These are phyloP conservation scores for Suillus placidus DNA, from an alignment of 768 basidiomycete genomes.

Conservation along the genomic window DNA sequence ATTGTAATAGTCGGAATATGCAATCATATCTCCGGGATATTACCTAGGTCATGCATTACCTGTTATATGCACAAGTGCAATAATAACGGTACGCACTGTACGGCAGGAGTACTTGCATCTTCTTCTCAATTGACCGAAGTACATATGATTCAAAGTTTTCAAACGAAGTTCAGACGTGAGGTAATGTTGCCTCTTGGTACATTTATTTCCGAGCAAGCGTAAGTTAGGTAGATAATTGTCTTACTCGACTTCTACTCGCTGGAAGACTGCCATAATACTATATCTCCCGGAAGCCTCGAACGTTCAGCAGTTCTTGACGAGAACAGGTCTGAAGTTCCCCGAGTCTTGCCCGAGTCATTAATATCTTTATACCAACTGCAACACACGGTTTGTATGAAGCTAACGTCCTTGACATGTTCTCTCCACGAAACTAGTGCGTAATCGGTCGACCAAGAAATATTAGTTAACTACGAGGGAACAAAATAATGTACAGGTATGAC, in stretches of 20 bases:
- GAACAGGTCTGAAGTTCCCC: background rate
- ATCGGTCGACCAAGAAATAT: background rate
- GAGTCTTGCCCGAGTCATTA: background rate
- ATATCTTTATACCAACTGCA: background rate
- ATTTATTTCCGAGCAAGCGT: background rate
- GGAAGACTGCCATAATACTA: background rate
- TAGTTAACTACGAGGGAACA: background rate
- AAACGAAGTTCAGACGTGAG: background rate
- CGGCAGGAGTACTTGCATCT: background rate
- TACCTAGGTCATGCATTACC: background rate
- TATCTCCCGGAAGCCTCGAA: background rate
- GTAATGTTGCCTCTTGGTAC: background rate
- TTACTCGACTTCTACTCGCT: background rate
- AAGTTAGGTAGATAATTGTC: background rate
- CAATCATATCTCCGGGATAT: background rate
- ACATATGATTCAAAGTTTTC: background rate
- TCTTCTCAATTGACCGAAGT: background rate
- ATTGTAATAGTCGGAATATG: background rate
- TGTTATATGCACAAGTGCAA: background rate
- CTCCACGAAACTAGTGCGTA: background rate
- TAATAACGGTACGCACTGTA: background rate
- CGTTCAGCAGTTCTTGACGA: background rate
- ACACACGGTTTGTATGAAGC: background rate
- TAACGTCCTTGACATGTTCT: background rate
- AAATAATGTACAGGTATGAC: background rate